Base-by-base conservation (phyloP, 2,329 filamentous ascomycete genomes). In the Trichophyton equinum region DNA sequence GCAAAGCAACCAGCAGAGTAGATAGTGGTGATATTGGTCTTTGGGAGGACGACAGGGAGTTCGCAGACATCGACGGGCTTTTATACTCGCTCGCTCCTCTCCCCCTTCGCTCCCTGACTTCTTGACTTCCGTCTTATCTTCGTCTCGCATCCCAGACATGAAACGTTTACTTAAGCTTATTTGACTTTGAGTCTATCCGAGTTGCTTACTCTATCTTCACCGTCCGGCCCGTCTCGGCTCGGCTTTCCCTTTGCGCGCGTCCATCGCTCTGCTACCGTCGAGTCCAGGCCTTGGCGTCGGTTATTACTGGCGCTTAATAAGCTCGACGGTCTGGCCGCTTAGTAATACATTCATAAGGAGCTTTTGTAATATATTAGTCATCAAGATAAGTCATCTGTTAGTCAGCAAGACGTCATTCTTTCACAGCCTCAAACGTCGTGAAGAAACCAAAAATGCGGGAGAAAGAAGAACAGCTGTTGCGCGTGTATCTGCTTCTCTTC, bases 321-420 rank as follows among this genome's bases (percentile, higher is more conserved):
- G 44, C 27, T 27, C 49, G 9, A 53, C 2, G 49, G 49, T 25
- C 49, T 53, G 22, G 49, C 22, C 49, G 30, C 49, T 53, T 53
- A 53, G 49, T 53, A 22, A 53, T 5, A 3, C 1, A 1, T 38
- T 36, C n/a, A 18, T 38, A 2, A 68, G 68, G 1, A 13, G 4
- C 66, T 68, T 67, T 67, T 9, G 0, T 22, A 11, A 25, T 9
- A 1, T 22, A 20, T 47, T 20, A 47, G n/a, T 47, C 44, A 47
- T 11, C 1, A 0, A 0, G 11, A 3, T 22, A 4, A 47, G 44
- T 47, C n/a, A 22, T 22, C 0, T 4, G 7, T 47, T 47, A 47
- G 44, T 47, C 44, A 47, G 3, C 44, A 47, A 25, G 15, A 25
- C 44, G 44, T 47, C 44, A 47, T 47, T 6, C 40, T 18, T n/a